Percentiles rank a stretch among this genome's conserved stretches.
These are phyloP conservation scores for Fusarium nematophilum DNA, from an alignment of 2,329 filamentous ascomycete genomes.

Conservation along the genomic window DNA sequence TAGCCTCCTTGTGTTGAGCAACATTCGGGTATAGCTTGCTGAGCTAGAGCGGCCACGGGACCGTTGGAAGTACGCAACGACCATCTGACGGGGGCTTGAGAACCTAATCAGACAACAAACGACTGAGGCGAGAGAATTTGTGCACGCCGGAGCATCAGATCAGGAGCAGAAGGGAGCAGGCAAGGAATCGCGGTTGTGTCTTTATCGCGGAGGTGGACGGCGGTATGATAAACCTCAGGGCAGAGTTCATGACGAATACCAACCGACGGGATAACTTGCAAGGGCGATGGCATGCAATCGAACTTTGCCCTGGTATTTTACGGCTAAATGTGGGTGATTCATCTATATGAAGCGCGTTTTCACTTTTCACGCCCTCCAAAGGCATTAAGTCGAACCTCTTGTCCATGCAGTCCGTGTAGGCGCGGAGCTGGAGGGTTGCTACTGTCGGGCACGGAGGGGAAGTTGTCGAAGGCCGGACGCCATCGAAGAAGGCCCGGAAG, in stretches of 20 bases:
- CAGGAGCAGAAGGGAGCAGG: constrained; percentile 8
- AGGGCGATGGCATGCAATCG: constrained; percentile 21
- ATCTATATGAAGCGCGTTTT: too few species aligned
- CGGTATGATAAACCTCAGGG: constrained; percentile 31
- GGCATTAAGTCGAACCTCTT: constrained; percentile 13
- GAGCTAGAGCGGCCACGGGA: constrained; percentile 35
- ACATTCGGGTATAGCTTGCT: constrained; percentile 24
- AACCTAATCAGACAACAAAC: constrained; percentile 15
- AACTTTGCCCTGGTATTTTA: constrained; percentile 13
- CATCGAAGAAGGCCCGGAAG: constrained; percentile 6
- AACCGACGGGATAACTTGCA: constrained; percentile 29
- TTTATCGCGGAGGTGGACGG: constrained; percentile 26
- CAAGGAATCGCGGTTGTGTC: constrained; percentile 9
- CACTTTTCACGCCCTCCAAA: too few species aligned
- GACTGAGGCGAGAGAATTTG: constrained; percentile 28
- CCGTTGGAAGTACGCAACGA: constrained; percentile 37
- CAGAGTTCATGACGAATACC: constrained; percentile 32
- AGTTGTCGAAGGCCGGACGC: background rate
- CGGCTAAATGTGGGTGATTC: background rate
- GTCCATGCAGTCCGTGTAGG: constrained; percentile 8
- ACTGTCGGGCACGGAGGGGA: constrained; percentile 9
- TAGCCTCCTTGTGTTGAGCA: constrained; percentile 33
- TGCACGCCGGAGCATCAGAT: constrained; percentile 19
- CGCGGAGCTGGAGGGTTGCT: background rate
- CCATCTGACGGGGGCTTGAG: constrained; percentile 23